These are phyloP conservation scores for Pseudozyma pruni DNA, from an alignment of 1,284 basidiomycete genomes.

Conservation along the genomic window DNA sequence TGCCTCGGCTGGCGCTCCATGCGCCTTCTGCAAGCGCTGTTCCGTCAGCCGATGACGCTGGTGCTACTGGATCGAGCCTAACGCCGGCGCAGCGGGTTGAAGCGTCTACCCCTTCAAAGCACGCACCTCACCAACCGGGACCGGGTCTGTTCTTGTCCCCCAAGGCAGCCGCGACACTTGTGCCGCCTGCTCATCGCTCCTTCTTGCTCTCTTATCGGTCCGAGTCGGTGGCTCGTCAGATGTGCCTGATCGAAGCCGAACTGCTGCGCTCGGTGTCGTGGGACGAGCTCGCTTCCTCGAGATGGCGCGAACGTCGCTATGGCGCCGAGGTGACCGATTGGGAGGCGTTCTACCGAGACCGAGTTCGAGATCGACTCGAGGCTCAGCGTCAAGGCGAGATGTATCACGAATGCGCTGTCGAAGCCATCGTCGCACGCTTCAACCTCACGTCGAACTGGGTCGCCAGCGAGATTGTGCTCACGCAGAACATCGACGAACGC, in stretches of 20 bases:
- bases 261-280: constrained; percentile 83
- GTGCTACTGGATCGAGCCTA: too few species aligned
- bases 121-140: neutral
- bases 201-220: constrained; percentile 68
- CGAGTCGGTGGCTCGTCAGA: constrained; percentile 78
- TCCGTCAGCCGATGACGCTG: too few species aligned
- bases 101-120: neutral
- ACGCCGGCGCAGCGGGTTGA: neutral
- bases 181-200: constrained; percentile 55
- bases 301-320: constrained; percentile 66
- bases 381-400: constrained; percentile 67
- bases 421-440: constrained; percentile 83
- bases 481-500: constrained; percentile 72
- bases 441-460: constrained; percentile 86
- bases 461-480: constrained; percentile 76
- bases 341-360: constrained; percentile 81
- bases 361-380: constrained; percentile 77
- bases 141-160: constrained; percentile 6
- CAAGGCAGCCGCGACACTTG: constrained; percentile 9
- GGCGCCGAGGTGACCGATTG: constrained; percentile 80
- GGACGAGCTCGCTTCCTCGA: constrained; percentile 78
- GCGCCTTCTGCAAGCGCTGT: neutral
- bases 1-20: neutral
- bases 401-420: constrained; percentile 51
- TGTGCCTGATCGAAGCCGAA: constrained; percentile 87